phyloP scores from a whole-genome alignment of 148 eudicot genomes.

The Chenopodium album region DNA sequence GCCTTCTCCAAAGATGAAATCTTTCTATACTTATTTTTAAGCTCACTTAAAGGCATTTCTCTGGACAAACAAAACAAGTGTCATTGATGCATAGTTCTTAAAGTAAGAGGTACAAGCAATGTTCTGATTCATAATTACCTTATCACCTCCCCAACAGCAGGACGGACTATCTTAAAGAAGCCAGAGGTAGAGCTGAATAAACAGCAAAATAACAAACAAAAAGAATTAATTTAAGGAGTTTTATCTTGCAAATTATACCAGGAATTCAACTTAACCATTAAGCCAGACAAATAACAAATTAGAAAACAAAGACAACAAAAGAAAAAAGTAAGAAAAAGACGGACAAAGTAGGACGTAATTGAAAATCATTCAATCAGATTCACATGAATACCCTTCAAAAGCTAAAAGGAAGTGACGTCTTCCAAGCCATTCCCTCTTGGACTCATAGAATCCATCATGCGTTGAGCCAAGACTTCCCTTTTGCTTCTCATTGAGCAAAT shows the following conservation, averaged over 20 bases:
- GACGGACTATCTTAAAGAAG: constrained; percentile 78
- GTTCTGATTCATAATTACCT: constrained; percentile 42
- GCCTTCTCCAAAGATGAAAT: constrained; percentile 76
- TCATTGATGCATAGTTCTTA: background rate
- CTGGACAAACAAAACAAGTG: constrained; percentile 41
- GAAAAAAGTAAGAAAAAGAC: too few species aligned
- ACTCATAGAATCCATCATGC: constrained; percentile 83
- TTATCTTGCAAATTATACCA: background rate
- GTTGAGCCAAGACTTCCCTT: constrained; percentile 62
- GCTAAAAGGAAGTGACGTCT: constrained; percentile 83
- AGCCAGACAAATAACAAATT: background rate
- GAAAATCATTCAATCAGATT: constrained; percentile 6
- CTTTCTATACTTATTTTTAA: constrained; percentile 81
- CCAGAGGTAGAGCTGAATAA: constrained; percentile 66
- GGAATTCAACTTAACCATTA: background rate
- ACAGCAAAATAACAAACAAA: constrained; percentile 26
- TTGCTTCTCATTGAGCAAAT: constrained; percentile 75
- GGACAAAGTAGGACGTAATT: background rate
- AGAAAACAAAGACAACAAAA: background rate
- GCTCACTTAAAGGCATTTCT: constrained; percentile 88
- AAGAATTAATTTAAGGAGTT: constrained; percentile 6
- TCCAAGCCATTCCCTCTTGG: constrained; percentile 95
- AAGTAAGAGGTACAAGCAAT: background rate
- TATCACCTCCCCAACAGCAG: constrained; percentile 85
- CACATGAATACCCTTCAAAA: constrained; percentile 67